Evolutionary conservation across 1,284 basidiomycete genomes (phyloP).

Genomic region (Malassezia restricta): DNA sequence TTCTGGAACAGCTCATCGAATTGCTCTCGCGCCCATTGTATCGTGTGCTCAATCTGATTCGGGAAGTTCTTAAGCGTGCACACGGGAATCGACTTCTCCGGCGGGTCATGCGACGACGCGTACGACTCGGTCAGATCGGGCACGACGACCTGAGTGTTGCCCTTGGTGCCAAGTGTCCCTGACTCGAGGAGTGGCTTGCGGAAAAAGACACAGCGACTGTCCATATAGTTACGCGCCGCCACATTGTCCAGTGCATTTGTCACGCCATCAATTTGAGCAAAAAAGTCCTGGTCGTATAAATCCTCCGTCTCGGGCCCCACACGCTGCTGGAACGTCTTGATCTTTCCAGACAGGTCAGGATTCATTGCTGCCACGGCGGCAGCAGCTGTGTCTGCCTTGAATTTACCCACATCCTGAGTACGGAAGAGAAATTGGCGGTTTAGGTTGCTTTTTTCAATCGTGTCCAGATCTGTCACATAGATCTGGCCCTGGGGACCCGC

Average conservation of each 20-base stretch:
- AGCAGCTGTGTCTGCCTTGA: constrained; percentile 92
- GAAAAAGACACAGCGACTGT: constrained; percentile 94
- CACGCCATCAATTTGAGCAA: constrained; percentile 74
- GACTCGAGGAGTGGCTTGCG: constrained; percentile 93
- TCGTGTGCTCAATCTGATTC: constrained; percentile 96
- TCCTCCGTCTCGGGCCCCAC: constrained; percentile 88
- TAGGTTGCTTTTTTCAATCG: constrained; percentile 97
- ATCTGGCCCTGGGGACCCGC: constrained; percentile 69
- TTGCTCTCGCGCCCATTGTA: constrained; percentile 79
- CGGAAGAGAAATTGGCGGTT: constrained; percentile 98
- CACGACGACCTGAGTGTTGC: constrained; percentile 90
- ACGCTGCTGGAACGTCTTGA: constrained; percentile 77
- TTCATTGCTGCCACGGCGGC: constrained; percentile 93
- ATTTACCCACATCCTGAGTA: constrained; percentile 88
- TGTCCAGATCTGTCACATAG: constrained; percentile 93
- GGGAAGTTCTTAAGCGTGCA: constrained; percentile 99
- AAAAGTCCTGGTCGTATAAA: constrained; percentile 75
- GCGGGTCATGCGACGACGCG: constrained; percentile 94
- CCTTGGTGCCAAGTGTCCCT: constrained; percentile 95
- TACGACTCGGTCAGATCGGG: constrained; percentile 96
- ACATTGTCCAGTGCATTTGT: constrained; percentile 99
- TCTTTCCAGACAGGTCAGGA: constrained; percentile 76
- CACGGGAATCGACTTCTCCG: constrained; percentile 92
- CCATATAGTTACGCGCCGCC: constrained; percentile 93
- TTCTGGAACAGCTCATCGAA: constrained; percentile 90